A percentile compares a stretch with the other conserved stretches of the same genome.
phyloP scores from a whole-genome alignment of 495 filamentous ascomycete genomes.

The Penicillium coffeae region DNA sequence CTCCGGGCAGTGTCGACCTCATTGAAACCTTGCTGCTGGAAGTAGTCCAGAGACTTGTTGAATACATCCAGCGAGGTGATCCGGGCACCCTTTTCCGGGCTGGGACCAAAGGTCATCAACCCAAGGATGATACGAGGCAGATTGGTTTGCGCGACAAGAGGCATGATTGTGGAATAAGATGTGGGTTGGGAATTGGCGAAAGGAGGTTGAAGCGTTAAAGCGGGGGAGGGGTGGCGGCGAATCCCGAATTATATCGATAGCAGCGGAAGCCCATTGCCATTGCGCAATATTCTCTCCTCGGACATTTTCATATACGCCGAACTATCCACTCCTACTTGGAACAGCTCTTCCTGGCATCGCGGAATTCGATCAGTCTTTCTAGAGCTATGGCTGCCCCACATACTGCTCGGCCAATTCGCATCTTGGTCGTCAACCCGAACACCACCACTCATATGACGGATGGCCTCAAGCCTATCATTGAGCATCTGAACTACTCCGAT shows the following conservation, averaged over 20 bases:
- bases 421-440: conserved; percentile 91
- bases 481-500: conserved; percentile 43
- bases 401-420: conserved; percentile 29
- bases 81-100: conserved; percentile 54
- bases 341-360: too few species aligned
- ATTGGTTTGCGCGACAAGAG: conserved; percentile 49
- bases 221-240: conserved; percentile 18
- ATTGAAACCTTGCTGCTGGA: conserved; percentile 70
- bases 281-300: conserved; percentile 1
- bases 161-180: conserved; percentile 34
- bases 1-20: conserved; percentile 76
- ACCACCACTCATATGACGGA: conserved; percentile 80
- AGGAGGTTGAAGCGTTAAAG: background rate
- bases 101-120: conserved; percentile 58
- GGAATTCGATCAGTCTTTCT: background rate
- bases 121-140: conserved; percentile 56
- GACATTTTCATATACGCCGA: background rate
- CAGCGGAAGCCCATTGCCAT: conserved; percentile 5
- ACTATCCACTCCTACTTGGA: background rate
- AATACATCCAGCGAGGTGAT: conserved; percentile 66
- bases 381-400: conserved; percentile 17
- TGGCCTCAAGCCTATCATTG: conserved; percentile 61
- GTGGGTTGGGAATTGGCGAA: background rate
- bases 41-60: conserved; percentile 60
- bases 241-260: conserved; percentile 16